phyloP scores from a whole-genome alignment of 352 stramenopile genomes.

The Blastocystis sp. region DNA sequence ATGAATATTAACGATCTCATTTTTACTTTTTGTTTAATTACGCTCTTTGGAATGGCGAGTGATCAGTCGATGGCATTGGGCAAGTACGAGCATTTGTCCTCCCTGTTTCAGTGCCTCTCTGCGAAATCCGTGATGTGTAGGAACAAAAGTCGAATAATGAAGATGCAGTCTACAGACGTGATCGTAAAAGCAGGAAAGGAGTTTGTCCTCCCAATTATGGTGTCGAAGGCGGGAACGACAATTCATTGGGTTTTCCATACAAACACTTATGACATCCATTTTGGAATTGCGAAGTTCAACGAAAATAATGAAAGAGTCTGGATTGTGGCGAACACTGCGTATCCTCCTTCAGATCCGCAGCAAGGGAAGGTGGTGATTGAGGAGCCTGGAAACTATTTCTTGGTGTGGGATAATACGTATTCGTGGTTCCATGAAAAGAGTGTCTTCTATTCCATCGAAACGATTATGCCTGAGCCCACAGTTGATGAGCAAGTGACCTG shows the following conservation, averaged over 20 bases:
- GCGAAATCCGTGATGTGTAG: neutral
- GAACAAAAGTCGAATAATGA: neutral
- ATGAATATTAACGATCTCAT: constrained; percentile 81
- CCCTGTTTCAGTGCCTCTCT: neutral
- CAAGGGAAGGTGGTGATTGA: neutral
- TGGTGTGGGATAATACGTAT: constrained; percentile 46
- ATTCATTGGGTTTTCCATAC: neutral
- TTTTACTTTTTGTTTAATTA: neutral
- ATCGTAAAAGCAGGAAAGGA: neutral
- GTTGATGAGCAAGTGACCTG: neutral
- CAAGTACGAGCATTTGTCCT: too few relatives aligned
- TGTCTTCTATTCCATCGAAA: neutral
- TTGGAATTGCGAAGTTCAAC: neutral
- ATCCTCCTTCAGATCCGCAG: neutral
- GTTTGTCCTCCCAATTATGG: constrained; percentile 7
- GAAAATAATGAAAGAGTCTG: neutral
- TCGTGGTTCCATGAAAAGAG: constrained; percentile 10
- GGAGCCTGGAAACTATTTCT: neutral
- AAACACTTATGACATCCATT: constrained; percentile 7
- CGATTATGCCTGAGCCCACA: neutral
- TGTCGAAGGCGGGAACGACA: neutral
- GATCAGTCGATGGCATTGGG: too few relatives aligned
- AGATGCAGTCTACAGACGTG: neutral
- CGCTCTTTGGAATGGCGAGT: neutral
- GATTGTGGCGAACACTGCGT: neutral